A percentile compares a stretch with the other conserved stretches of the same genome.
phyloP scores from a whole-genome alignment of 2,329 filamentous ascomycete genomes.

The Hypoxylon sp. region DNA sequence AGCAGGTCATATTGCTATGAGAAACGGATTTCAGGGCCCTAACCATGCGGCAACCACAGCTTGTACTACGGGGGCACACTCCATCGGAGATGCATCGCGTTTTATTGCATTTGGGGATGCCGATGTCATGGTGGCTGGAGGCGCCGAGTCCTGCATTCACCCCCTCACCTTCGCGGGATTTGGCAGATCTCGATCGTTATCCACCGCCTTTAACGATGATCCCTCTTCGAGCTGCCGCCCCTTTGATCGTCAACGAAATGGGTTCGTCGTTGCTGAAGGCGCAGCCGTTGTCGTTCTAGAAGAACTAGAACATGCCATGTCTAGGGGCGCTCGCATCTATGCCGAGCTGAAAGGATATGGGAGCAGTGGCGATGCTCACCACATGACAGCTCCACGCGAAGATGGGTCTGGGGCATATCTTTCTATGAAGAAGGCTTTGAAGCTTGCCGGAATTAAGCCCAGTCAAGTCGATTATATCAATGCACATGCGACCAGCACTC shows the following conservation, averaged over 20 bases:
- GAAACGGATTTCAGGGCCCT: conserved; percentile 85
- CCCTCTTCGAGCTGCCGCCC: conserved; percentile 80
- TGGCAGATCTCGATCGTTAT: conserved; percentile 83
- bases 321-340: conserved; percentile 82
- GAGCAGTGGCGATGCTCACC: conserved; percentile 87
- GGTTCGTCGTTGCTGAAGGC: conserved; percentile 94
- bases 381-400: conserved; percentile 89
- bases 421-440: conserved; percentile 86
- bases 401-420: conserved; percentile 83
- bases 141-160: conserved; percentile 94
- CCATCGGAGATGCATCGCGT: conserved; percentile 90
- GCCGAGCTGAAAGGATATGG: conserved; percentile 91
- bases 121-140: conserved; percentile 95
- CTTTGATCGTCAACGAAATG: conserved; percentile 80
- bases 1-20: conserved; percentile 94
- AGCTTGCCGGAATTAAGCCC: conserved; percentile 74
- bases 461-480: conserved; percentile 87
- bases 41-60: conserved; percentile 94
- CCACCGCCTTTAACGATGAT: conserved; percentile 79
- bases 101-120: conserved; percentile 93
- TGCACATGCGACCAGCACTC: conserved; percentile 90
- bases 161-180: conserved; percentile 93
- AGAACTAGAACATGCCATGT: conserved; percentile 86
- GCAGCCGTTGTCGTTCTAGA: conserved; percentile 89
- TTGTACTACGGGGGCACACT: conserved; percentile 95